Percentiles rank a stretch among this genome's conserved stretches.
Evolutionary conservation across 1,284 basidiomycete genomes (phyloP).

Genomic region (Sparassis latifolia): DNA sequence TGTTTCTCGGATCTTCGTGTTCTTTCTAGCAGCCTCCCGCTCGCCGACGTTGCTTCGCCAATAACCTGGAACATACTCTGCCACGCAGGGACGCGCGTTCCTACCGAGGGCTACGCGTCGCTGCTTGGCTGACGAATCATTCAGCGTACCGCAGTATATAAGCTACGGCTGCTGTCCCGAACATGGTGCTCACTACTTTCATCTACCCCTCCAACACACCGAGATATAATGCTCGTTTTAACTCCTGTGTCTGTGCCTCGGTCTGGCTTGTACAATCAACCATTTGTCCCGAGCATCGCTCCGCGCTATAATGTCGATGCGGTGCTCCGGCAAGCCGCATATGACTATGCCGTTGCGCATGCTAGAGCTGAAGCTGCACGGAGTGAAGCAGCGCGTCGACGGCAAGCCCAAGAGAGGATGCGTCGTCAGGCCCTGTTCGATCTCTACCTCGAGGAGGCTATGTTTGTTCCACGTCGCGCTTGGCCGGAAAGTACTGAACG

Average conservation of each 20-base stretch:
- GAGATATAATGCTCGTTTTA: slow-evolving; percentile 15
- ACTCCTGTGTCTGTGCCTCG: slow-evolving; percentile 11
- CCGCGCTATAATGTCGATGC: slow-evolving; percentile 10
- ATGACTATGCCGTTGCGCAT: slow-evolving; percentile 13
- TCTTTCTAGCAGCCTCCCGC: background rate
- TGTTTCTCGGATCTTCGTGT: background rate
- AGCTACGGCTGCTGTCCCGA: background rate
- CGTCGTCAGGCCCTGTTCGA: slow-evolving; percentile 9
- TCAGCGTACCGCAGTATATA: slow-evolving; percentile 1
- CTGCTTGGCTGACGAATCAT: slow-evolving; percentile 6
- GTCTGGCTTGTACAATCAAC: slow-evolving; percentile 5
- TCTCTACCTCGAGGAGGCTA: slow-evolving; percentile 2
- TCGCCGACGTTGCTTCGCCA: background rate
- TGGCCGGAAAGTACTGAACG: too few relatives aligned
- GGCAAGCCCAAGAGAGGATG: slow-evolving; percentile 4
- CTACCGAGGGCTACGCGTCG: background rate
- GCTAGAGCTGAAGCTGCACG: slow-evolving; percentile 12
- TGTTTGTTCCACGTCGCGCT: slow-evolving; percentile 1
- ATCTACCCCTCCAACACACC: background rate
- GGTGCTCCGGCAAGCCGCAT: slow-evolving; percentile 12
- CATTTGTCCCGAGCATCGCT: background rate
- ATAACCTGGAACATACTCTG: background rate
- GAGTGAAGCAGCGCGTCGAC: slow-evolving; percentile 8
- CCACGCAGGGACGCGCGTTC: background rate
- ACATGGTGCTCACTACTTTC: background rate